Evolutionary conservation across 805 yeast genomes (phyloP).

Genomic region (Lipomyces orientalis): DNA sequence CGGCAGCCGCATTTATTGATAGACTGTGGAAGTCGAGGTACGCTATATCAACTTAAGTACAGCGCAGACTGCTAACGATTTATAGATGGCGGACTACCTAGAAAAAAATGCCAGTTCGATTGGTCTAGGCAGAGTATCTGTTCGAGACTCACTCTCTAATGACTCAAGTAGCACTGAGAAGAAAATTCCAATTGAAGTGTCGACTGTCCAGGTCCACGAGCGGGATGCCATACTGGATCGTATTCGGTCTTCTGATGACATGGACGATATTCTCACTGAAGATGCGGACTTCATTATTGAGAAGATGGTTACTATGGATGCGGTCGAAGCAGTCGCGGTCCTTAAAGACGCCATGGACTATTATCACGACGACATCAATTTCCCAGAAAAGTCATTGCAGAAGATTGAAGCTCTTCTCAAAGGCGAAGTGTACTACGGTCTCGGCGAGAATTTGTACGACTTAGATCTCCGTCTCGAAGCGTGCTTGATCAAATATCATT

Average conservation of each 20-base stretch:
- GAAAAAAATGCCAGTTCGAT: background rate
- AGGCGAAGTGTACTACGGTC: constrained; percentile 37
- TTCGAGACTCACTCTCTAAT: background rate
- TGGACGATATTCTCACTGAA: constrained; percentile 22
- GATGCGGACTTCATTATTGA: constrained; percentile 49
- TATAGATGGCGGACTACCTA: background rate
- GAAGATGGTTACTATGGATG: constrained; percentile 47
- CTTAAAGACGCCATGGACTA: constrained; percentile 48
- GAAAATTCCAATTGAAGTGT: background rate
- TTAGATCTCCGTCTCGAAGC: constrained; percentile 53
- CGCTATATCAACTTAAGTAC: too few relatives aligned
- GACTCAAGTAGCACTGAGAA: background rate
- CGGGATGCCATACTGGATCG: constrained; percentile 20
- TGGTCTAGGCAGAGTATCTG: background rate
- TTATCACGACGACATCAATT: constrained; percentile 54
- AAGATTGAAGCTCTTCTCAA: constrained; percentile 43
- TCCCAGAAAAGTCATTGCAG: constrained; percentile 48
- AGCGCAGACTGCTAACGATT: too few relatives aligned
- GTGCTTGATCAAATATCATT: constrained; percentile 50
- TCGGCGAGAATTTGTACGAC: constrained; percentile 19
- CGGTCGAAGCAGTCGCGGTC: constrained; percentile 49
- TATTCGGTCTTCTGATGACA: constrained; percentile 23
- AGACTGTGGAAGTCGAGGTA: too few relatives aligned
- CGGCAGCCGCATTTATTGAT: too few relatives aligned
- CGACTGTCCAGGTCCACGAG: constrained; percentile 4